Base-by-base conservation (phyloP, 257 asterid species). In the Agastache rugosa region DNA sequence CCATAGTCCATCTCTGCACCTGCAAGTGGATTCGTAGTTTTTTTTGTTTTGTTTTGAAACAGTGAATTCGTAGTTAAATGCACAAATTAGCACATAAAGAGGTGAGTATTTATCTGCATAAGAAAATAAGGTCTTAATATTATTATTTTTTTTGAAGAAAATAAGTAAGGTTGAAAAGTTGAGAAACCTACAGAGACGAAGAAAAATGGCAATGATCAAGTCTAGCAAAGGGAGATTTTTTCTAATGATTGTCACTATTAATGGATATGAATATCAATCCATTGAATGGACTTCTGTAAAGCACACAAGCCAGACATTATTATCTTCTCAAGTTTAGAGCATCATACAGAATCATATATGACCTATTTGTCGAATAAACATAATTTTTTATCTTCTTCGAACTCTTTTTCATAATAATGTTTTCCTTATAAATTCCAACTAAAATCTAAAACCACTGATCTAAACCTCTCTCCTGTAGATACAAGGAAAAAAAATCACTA, bases 1-100 rank as follows among this genome's bases (percentile, higher is more conserved):
- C 58, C 70, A 5, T 67, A 76, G 80, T 83, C 91, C 97, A 91
- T 91, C 31, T 72, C 29, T 63, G 39, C 75, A 65, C 78, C 81
- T 79, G 82, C 79, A 67, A 60, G 62, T 11, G 55, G 48, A 60
- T 14, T 63, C 3, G 17, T 37, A 47, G 23, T 6, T 9, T n/a
- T n/a, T n/a, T n/a, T n/a, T n/a, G n/a, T n/a, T n/a, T n/a, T n/a
- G n/a, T n/a, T n/a, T n/a, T n/a, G n/a, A n/a, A n/a, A n/a, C n/a
- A 60, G 62, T 11, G 55, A 39, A 60, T 14, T 63, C 3, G 17
- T 37, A 47, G 23, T 6, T 9, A 45, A 34, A 58, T 62, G 23
- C 20, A 64, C 23, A 58, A 41, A 19, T 56, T 35, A 63, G 69
- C 61, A 54, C 19, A 54, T 61, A 31, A 16, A 55, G 65, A 15